Base-by-base conservation (phyloP, 192 early-diverging fungal species). In the Rhizoclosmatium globosum region DNA sequence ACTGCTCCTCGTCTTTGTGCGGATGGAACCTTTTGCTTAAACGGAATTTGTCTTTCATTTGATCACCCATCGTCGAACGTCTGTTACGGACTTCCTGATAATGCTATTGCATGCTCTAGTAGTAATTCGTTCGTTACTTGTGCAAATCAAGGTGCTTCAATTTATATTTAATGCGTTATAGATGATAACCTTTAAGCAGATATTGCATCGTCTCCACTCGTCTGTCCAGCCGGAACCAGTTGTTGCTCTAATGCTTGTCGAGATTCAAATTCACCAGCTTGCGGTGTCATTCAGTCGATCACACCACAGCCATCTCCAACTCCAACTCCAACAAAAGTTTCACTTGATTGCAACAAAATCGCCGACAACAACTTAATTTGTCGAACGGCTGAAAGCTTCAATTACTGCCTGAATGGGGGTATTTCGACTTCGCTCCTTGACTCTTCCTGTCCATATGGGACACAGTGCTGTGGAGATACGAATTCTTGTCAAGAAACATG, bases 361-460 rank as follows among this genome's bases (percentile, higher is more conserved):
- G 11, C 62, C 6, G 64, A 68, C 75, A 64, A 64, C 61, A 42
- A 68, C 64, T n/a, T 68, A 19, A 48, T 57, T 47, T 67, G 75
- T 42, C 31, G 23, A 11, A 48, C 19, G 23, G 42, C 75, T 6
- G 64, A 53, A 4, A 77, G 15, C 61, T 77, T 68, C 39, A 53
- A 68, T 50, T 67, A 42, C 45, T 68, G 75, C 23, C 45, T 65
- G 9, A 57, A 47, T 46, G 11, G 41, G 4, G 47, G 17, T n/a
- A 13, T 57, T 17, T 11, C 47, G 7, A 38, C 17, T 13, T 64
- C 38, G 46, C 50, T 41, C 7, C 47, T 47, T 41, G 71, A 59
- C 31, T 64, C 31, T 9, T 60, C 56, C 13, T 75, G 73, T 75
- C 73, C 73, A 17, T 13, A 21, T 17, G 73, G 73, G 15, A 60